These are phyloP conservation scores for Silene noctiflora DNA, from an alignment of 179 eudicot genomes.

Conservation along the genomic window DNA sequence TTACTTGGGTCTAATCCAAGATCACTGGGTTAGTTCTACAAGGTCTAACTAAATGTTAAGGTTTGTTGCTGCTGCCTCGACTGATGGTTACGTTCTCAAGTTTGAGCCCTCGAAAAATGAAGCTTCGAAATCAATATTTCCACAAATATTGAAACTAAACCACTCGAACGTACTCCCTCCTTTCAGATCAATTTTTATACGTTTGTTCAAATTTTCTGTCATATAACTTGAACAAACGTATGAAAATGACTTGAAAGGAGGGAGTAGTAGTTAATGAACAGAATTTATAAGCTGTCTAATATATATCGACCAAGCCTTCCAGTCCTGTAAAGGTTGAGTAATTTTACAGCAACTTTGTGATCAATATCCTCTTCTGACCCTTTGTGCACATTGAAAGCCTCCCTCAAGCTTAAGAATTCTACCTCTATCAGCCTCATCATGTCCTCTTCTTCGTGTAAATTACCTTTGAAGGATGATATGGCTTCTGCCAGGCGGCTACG, in stretches of 20 bases:
- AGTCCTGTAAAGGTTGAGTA: conserved; percentile 69
- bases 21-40: too few species aligned
- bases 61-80: too few species aligned
- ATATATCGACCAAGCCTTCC: conserved; percentile 79
- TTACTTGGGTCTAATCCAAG: too few species aligned
- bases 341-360: conserved; percentile 46
- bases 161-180: too few species aligned
- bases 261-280: not conserved
- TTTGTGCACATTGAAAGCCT: conserved; percentile 37
- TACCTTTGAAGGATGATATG: conserved; percentile 47
- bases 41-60: too few species aligned
- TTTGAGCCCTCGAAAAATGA: too few species aligned
- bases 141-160: too few species aligned
- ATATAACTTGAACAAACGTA: too few species aligned
- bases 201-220: too few species aligned
- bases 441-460: conserved; percentile 42
- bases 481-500: conserved; percentile 44
- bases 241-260: not conserved
- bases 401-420: conserved; percentile 38
- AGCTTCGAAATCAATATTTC: too few species aligned
- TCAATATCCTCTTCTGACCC: conserved; percentile 32
- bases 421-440: conserved; percentile 41
- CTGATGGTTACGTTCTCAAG: too few species aligned
- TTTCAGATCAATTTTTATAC: too few species aligned
- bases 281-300: conserved; percentile 42